These are phyloP conservation scores for Plectosphaerella sp. DNA, from an alignment of 2,329 filamentous ascomycete species.

Conservation along the genomic window DNA sequence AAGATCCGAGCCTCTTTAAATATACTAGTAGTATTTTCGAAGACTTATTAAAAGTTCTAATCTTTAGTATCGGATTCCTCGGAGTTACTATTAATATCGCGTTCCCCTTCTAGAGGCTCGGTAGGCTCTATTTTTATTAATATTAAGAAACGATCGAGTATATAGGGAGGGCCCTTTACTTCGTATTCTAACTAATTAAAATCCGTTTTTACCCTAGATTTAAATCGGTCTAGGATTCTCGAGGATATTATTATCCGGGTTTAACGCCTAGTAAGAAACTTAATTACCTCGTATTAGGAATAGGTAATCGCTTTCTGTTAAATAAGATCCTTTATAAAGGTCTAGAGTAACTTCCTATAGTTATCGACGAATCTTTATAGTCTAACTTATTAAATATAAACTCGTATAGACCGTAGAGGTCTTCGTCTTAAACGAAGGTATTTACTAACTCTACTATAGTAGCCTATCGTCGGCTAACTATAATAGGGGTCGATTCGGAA, in stretches of 20 bases:
- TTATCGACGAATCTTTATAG: not conserved
- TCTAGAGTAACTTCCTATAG: not conserved
- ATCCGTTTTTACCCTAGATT: not conserved
- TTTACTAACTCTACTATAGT: not conserved
- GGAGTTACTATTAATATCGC: not conserved
- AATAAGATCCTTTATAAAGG: not conserved
- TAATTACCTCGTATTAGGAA: not conserved
- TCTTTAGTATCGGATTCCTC: not conserved
- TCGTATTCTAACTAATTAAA: not conserved
- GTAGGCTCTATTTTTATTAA: not conserved
- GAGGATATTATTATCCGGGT: not conserved
- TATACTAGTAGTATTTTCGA: no score
- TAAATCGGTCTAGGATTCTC: not conserved
- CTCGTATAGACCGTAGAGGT: not conserved
- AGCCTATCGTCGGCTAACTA: no score
- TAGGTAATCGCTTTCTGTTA: not conserved
- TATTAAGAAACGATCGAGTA: not conserved
- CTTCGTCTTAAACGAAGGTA: not conserved
- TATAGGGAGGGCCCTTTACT: not conserved
- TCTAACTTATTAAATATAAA: not conserved
- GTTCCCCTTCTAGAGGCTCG: not conserved
- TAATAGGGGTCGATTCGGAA: no score
- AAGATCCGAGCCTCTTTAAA: no score
- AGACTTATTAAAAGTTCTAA: not conserved
- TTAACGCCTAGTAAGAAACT: not conserved